These are phyloP conservation scores for Porpolomopsis calyptriformis DNA, from an alignment of 768 basidiomycete genomes.

Conservation along the genomic window DNA sequence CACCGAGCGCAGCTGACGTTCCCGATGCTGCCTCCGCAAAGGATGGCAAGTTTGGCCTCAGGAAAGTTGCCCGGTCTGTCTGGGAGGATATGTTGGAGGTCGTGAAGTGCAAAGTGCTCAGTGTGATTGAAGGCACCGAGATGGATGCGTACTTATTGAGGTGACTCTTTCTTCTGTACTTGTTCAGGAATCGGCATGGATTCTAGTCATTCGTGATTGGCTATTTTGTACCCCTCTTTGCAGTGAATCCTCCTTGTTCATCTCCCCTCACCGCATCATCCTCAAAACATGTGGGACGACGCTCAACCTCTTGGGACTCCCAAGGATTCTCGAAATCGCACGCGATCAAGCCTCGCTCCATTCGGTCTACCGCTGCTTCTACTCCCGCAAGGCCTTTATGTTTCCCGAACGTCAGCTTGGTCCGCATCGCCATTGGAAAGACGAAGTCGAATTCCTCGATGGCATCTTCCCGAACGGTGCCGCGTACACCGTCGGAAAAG, in stretches of 20 bases:
- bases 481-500: constrained; percentile 94
- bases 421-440: constrained; percentile 88
- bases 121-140: constrained; percentile 77
- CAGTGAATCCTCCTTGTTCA: constrained; percentile 96
- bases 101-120: constrained; percentile 94
- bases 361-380: constrained; percentile 85
- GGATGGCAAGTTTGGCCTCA: constrained; percentile 55
- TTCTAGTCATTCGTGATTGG: constrained; percentile 11
- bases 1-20: constrained; percentile 57
- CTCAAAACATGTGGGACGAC: constrained; percentile 99
- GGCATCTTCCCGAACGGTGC: constrained; percentile 79
- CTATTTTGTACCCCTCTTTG: no score
- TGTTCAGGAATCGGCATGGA: background rate
- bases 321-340: constrained; percentile 91
- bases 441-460: constrained; percentile 88
- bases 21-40: constrained; percentile 27
- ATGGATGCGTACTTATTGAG: constrained; percentile 94
- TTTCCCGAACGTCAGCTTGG: constrained; percentile 93
- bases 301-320: constrained; percentile 89
- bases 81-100: constrained; percentile 99
- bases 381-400: constrained; percentile 98
- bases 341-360: constrained; percentile 51
- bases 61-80: constrained; percentile 57
- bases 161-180: constrained; percentile 34
- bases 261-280: constrained; percentile 90